Conservation (phyloP, 2,329 filamentous ascomycete genomes). For the Fusarium verticillioides region DNA sequence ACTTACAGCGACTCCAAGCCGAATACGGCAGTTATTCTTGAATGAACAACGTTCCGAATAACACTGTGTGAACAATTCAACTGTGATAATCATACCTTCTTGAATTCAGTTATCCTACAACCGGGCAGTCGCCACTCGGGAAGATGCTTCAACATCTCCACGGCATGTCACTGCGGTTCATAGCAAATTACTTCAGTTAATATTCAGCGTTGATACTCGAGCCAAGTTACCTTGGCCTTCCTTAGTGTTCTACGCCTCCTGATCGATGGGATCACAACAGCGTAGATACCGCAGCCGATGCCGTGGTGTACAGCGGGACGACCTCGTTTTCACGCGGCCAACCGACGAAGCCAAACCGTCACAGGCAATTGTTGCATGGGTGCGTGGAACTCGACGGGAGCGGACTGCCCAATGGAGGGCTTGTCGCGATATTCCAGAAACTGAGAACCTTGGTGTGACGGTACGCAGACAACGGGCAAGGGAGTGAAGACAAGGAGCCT, state of each 20-base stretch:
- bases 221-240: background rate
- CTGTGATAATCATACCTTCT: background rate
- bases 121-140: background rate
- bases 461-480: conserved; percentile 17
- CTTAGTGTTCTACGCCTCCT: conserved; percentile 4
- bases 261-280: conserved; percentile 22
- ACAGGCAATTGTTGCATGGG: conserved; percentile 18
- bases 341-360: conserved; percentile 24
- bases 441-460: conserved; percentile 25
- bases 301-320: conserved; percentile 34
- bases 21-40: background rate
- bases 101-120: background rate
- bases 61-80: background rate
- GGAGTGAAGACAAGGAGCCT: conserved; percentile 8
- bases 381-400: conserved; percentile 16
- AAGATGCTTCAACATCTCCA: background rate
- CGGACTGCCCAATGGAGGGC: conserved; percentile 36
- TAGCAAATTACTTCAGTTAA: background rate
- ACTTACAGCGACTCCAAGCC: background rate
- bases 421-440: conserved; percentile 43
- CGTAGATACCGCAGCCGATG: conserved; percentile 41
- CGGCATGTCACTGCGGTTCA: background rate
- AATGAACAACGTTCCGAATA: background rate
- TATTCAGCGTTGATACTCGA: background rate
- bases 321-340: conserved; percentile 41